Percentiles rank a stretch among this genome's conserved stretches.
Conservation (phyloP, 2,329 filamentous ascomycete genomes). For the Grosmannia huntii region DNA sequence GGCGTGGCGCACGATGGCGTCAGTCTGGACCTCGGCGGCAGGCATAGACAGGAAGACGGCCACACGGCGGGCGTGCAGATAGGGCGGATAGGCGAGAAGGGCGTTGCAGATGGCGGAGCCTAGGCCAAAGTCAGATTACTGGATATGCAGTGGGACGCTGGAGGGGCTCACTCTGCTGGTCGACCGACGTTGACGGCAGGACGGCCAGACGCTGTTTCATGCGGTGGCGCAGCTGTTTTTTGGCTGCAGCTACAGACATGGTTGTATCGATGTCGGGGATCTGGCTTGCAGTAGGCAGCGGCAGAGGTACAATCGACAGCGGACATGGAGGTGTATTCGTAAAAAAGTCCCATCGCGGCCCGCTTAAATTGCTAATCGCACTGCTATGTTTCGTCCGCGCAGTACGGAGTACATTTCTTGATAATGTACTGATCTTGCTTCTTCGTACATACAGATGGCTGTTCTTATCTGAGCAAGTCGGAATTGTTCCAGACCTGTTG, state of each 20-base stretch:
- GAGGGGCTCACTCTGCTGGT: slow-evolving; percentile 53
- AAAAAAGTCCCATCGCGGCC: no score
- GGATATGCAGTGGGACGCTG: not conserved
- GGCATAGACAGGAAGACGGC: slow-evolving; percentile 94
- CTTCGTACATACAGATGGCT: no score
- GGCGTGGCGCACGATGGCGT: slow-evolving; percentile 69
- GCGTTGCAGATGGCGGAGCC: slow-evolving; percentile 52
- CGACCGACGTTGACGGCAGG: slow-evolving; percentile 49
- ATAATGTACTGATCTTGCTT: no score
- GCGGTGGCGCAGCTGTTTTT: slow-evolving; percentile 59
- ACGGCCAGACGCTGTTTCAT: slow-evolving; percentile 55
- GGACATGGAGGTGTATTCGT: no score
- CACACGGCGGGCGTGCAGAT: slow-evolving; percentile 59
- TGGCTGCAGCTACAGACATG: slow-evolving; percentile 43
- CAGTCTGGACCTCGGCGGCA: slow-evolving; percentile 71
- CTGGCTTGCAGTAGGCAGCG: not conserved
- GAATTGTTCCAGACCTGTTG: no score
- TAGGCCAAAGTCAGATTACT: slow-evolving; percentile 24
- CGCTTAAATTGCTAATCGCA: no score
- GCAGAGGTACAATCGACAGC: not conserved
- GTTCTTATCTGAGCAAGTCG: no score
- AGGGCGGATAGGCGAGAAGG: slow-evolving; percentile 58
- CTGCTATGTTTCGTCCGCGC: no score
- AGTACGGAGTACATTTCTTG: no score
- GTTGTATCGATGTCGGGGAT: not conserved